Conservation (phyloP, 371 early-diverging fungal species). For the Chytridiales sp. region DNA sequence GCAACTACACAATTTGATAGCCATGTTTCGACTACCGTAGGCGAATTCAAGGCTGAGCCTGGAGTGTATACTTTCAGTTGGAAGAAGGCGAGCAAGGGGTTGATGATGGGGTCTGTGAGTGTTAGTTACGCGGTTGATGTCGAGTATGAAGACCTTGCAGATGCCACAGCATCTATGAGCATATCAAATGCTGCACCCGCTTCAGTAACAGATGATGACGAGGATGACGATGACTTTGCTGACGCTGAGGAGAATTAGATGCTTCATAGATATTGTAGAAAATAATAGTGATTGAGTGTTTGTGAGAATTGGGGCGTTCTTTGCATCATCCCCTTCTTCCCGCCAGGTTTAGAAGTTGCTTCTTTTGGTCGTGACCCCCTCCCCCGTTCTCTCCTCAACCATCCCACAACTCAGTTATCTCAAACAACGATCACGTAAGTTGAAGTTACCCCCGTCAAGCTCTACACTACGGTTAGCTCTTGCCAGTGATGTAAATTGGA, state of each 20-base stretch:
- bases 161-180: neutral
- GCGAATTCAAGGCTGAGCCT: constrained; percentile 9
- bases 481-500: too few species aligned
- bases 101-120: constrained; percentile 3
- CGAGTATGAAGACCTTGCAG: neutral
- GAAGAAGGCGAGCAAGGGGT: constrained; percentile 5
- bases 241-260: constrained; percentile 9
- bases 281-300: too few species aligned
- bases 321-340: too few species aligned
- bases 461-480: too few species aligned
- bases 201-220: neutral
- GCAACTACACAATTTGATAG: neutral
- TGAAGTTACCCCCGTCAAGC: too few species aligned
- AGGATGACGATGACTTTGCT: constrained; percentile 12
- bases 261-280: too few species aligned
- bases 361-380: too few species aligned
- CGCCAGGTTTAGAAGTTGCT: too few species aligned
- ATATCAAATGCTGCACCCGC: neutral
- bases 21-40: neutral
- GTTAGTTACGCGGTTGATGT: constrained; percentile 10
- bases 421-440: too few species aligned
- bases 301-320: too few species aligned
- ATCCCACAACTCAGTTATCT: too few species aligned
- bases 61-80: constrained; percentile 9
- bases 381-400: too few species aligned